Percentiles rank a stretch among this genome's conserved stretches.
These are phyloP conservation scores for Saccharomycopsis schoenii DNA, from an alignment of 805 yeast species.

Conservation along the genomic window DNA sequence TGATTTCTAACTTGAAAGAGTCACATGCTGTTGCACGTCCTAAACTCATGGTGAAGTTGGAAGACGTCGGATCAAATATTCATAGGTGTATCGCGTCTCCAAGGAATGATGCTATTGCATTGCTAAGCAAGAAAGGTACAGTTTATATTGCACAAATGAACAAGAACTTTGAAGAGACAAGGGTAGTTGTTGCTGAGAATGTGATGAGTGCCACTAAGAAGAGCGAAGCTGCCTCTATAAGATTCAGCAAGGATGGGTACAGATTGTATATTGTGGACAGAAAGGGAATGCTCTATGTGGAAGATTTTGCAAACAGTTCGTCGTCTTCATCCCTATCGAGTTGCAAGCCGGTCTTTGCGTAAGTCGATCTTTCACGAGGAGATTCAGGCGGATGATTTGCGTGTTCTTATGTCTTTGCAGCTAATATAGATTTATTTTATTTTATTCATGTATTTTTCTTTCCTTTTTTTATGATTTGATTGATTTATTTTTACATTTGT, in stretches of 20 bases:
- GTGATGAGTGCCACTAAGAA: conserved; percentile 66
- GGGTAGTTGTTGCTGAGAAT: conserved; percentile 62
- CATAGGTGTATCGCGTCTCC: conserved; percentile 73
- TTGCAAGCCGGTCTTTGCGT: conserved; percentile 1
- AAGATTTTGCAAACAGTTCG: conserved; percentile 44
- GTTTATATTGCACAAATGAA: conserved; percentile 50
- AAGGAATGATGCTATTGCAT: conserved; percentile 76
- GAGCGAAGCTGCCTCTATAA: conserved; percentile 68
- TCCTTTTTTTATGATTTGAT: too few species aligned
- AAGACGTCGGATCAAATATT: conserved; percentile 73
- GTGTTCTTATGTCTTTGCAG: background rate
- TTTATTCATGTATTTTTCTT: too few species aligned
- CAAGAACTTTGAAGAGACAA: conserved; percentile 36
- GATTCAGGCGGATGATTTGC: background rate
- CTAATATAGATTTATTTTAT: background rate
- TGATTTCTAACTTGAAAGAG: conserved; percentile 36
- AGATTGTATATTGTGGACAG: conserved; percentile 68
- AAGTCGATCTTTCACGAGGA: background rate
- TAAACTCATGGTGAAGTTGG: conserved; percentile 48
- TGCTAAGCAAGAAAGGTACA: conserved; percentile 68
- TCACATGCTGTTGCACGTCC: conserved; percentile 41
- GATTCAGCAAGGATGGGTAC: conserved; percentile 75
- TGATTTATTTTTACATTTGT: background rate
- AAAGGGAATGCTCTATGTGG: conserved; percentile 67
- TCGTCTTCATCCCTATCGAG: background rate